Base-by-base conservation (phyloP, 331 rosid species). In the Spiraea crenata region DNA sequence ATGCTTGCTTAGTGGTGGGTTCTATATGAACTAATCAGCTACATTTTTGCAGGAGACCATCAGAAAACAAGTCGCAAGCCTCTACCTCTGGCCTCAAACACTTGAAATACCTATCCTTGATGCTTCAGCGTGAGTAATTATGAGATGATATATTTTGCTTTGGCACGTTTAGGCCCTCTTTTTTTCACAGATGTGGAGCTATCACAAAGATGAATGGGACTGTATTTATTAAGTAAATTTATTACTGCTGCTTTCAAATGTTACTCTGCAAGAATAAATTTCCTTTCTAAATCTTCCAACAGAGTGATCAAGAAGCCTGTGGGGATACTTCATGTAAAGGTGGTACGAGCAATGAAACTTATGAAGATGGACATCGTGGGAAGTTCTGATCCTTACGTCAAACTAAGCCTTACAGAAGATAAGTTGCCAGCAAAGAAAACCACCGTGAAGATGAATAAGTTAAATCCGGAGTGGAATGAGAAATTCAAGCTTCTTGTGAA, bases 401-500 rank as follows among this genome's bases (percentile, higher is more conserved):
- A 86, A 80, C 82, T 93, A 56, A 84, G 79, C 80, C 84, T 93
- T 44, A 82, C 84, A 1, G 95, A 88, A 12, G 97, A 91, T 70
- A 91, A 82, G 76, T 82, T 91, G 48, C 84, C 92, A 2, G 68
- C 91, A 15, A 93, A 79, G 84, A 87, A 85, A 84, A 91, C 96
- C 50, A 79, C 89, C 0, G 60, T 91, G 76, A 89, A 89, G 82
- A 87, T 81, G 81, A 91, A 75, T 59, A 89, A 86, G 77, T 81
- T 93, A 85, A 93, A 93, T 76, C 97, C 99, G 0, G 91, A 61
- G 83, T 91, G 99, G 97, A 87, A 93, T 45, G 96, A 89, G 85
- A 86, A 86, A 70, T 93, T 93, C 88, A 91, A 84, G 77, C 71
- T 93, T 47, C 76, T 83, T 48, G 95, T 93, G 75, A 89, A 77